Conservation (phyloP, 768 basidiomycete genomes). For the Mrakia hoshinonis region DNA sequence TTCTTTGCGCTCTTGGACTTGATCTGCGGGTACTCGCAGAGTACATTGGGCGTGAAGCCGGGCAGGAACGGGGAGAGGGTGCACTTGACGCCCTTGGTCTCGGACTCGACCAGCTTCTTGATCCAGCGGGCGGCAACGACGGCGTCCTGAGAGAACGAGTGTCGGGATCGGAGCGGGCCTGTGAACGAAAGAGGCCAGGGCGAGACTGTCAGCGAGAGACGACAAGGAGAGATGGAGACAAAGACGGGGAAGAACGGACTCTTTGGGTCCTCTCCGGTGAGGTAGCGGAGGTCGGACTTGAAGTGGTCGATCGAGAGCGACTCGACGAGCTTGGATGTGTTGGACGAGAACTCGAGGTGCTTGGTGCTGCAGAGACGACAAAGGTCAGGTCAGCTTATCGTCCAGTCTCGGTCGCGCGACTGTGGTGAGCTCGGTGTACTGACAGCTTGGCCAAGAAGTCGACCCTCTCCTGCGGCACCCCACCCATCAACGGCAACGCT, state of each 20-base stretch:
- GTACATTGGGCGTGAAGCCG: slow-evolving; percentile 77
- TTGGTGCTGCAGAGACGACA: slow-evolving; percentile 40
- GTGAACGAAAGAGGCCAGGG: no score
- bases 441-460: slow-evolving; percentile 51
- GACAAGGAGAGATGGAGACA: neutral
- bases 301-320: slow-evolving; percentile 61
- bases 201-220: neutral
- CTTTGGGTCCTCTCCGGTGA: slow-evolving; percentile 74
- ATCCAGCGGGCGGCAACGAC: slow-evolving; percentile 63
- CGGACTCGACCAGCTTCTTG: slow-evolving; percentile 54
- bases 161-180: slow-evolving; percentile 60
- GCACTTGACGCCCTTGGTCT: slow-evolving; percentile 62
- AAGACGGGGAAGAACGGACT: neutral
- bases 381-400: neutral
- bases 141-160: slow-evolving; percentile 67
- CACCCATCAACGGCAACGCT: slow-evolving; percentile 42
- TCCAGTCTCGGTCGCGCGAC: neutral
- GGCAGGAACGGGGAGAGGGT: slow-evolving; percentile 55
- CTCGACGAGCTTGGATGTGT: slow-evolving; percentile 58
- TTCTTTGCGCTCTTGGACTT: neutral
- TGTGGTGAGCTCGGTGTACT: neutral
- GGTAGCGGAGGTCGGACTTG: slow-evolving; percentile 62
- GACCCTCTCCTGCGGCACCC: slow-evolving; percentile 54
- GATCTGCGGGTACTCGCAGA: slow-evolving; percentile 53
- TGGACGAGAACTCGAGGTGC: slow-evolving; percentile 58